Base-by-base conservation (phyloP, 495 filamentous ascomycete species). In the Parachaetomium inaequale region DNA sequence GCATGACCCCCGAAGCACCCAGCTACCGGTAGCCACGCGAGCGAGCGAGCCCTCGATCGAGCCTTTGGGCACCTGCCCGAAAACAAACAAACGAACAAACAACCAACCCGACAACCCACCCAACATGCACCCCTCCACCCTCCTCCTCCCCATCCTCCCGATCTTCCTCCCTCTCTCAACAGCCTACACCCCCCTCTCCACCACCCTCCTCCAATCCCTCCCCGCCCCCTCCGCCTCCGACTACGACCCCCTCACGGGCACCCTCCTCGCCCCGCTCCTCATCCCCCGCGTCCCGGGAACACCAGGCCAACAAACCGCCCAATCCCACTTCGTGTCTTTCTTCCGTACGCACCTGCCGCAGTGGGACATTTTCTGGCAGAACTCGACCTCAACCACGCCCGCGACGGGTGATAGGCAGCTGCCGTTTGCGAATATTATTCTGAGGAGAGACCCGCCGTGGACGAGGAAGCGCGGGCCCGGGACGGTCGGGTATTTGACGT, bases 281-380 rank as follows among this genome's bases (percentile, higher is more conserved):
- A 83, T 81, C 51, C 86, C 92, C 17, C 88, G 93, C 56, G 91
- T 96, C 19, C 88, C 93, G 28, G 93, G 92, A 15, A 94, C 90
- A 0, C 75, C 82, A 0, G 89, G 88, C 28, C 89, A 87, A 11
- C 67, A 76, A 15, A 79, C 76, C 1, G 90, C 90, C 8, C 87
- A 92, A 45, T 78, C 83, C 23, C 92, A 96, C 71, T 87, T 97
- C 59, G 82, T 82, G 58, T 70, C 85, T 67, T 96, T 91, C 79
- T 93, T 96, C 73, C 72, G 73, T 7, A 79, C 70, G 17, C 73
- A 81, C 36, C 81, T 97, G 2, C 92, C 91, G 3, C 70, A 83
- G 57, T 97, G 93, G 93, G 79, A 78, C 10, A 72, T 96, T 23
- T 76, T 83, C n/a, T 88, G 89, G 65, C 92, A 96, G 56, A 96